These are phyloP conservation scores for Cladosporium sp. DNA, from an alignment of 2,329 filamentous ascomycete genomes.

Conservation along the genomic window DNA sequence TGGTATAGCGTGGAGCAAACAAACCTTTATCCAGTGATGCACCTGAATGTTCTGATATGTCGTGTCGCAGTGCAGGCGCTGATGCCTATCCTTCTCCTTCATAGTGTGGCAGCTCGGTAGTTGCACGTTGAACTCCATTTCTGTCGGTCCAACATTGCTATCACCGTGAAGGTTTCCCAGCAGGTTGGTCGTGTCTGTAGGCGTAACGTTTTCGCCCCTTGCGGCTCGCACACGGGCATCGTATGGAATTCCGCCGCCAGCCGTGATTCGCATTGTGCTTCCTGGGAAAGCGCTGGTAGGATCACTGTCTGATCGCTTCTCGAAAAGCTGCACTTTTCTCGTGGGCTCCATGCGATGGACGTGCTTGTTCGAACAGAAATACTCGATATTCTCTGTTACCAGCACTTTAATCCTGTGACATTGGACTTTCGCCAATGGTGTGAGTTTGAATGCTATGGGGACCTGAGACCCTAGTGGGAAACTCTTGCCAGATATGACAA, in stretches of 20 bases:
- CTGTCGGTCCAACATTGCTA: conserved; percentile 78
- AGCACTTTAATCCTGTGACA: conserved; percentile 91
- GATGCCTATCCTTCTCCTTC: conserved; percentile 66
- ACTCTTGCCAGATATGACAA: conserved; percentile 92
- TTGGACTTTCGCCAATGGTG: conserved; percentile 88
- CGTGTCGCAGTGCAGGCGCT: conserved; percentile 81
- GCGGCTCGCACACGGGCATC: conserved; percentile 60
- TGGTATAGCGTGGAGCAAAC: conserved; percentile 29
- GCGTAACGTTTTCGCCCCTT: conserved; percentile 56
- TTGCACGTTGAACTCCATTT: conserved; percentile 93
- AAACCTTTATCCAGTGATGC: conserved; percentile 93
- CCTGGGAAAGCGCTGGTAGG: conserved; percentile 72
- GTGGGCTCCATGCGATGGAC: conserved; percentile 83
- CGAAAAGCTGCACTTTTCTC: conserved; percentile 81
- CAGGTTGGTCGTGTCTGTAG: conserved; percentile 65
- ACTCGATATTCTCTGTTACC: conserved; percentile 86
- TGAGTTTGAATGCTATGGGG: conserved; percentile 91
- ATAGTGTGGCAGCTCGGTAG: conserved; percentile 86
- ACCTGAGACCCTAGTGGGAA: conserved; percentile 87
- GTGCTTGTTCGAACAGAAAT: conserved; percentile 82
- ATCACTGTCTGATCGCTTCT: conserved; percentile 80
- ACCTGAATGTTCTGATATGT: conserved; percentile 94
- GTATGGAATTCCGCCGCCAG: conserved; percentile 77
- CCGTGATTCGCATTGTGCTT: conserved; percentile 74
- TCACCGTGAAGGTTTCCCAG: conserved; percentile 79